Percentiles rank a stretch among this genome's conserved stretches.
phyloP scores from a whole-genome alignment of 148 eudicot genomes.

The Rhododendron molle region DNA sequence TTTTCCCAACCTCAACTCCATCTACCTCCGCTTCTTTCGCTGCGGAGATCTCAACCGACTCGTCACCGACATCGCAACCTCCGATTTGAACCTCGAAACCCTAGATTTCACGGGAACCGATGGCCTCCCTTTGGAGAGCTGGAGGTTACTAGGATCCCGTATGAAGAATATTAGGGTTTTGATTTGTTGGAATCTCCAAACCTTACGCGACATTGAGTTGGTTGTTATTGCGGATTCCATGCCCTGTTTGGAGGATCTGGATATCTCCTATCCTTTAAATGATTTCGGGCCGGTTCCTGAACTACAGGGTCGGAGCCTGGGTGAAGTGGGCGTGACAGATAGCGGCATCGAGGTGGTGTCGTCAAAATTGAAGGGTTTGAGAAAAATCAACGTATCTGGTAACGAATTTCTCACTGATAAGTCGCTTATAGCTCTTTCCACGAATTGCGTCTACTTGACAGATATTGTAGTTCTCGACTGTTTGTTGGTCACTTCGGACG shows the following conservation, averaged over 20 bases:
- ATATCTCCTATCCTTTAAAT: conserved; percentile 22
- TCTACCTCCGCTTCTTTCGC: conserved; percentile 23
- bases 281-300: too few species aligned
- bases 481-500: conserved; percentile 35
- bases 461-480: conserved; percentile 40
- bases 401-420: conserved; percentile 46
- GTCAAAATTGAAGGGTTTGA: conserved; percentile 30
- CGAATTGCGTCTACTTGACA: conserved; percentile 45
- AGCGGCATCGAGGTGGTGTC: conserved; percentile 46
- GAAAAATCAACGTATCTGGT: conserved; percentile 48
- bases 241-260: conserved; percentile 46
- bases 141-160: conserved; percentile 15
- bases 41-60: conserved; percentile 22
- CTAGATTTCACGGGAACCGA: conserved; percentile 37
- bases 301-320: not conserved
- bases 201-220: conserved; percentile 35
- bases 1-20: conserved; percentile 40
- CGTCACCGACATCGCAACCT: conserved; percentile 22
- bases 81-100: conserved; percentile 25
- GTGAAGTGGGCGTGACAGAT: conserved; percentile 43
- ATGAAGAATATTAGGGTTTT: conserved; percentile 33
- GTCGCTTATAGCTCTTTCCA: conserved; percentile 35
- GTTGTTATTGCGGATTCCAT: conserved; percentile 25
- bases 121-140: conserved; percentile 26
- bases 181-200: conserved; percentile 15